Evolutionary conservation across 2,329 filamentous ascomycete genomes (phyloP).

Genomic region (Claviceps purpurea): DNA sequence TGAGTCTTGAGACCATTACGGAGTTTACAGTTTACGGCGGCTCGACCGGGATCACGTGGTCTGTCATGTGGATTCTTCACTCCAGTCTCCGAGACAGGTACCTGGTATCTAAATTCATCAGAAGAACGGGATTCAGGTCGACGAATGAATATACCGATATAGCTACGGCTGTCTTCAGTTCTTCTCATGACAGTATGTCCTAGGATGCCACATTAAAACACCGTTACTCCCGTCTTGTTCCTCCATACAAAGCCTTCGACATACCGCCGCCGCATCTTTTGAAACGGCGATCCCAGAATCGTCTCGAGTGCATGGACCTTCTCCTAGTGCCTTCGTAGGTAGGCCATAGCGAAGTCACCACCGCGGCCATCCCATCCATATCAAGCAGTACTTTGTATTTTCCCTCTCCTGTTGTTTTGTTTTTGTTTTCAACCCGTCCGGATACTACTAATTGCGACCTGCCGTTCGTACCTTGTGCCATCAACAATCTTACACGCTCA

Average conservation of each 20-base stretch:
- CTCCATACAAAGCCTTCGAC: neutral
- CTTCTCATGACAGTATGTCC: neutral
- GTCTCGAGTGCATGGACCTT: slow-evolving; percentile 5
- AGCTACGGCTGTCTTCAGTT: too few relatives aligned
- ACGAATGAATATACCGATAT: too few relatives aligned
- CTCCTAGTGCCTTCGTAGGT: neutral
- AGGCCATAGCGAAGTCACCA: neutral
- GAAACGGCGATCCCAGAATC: slow-evolving; percentile 9
- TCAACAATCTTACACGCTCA: too few relatives aligned
- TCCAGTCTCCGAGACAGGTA: too few relatives aligned
- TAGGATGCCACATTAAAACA: neutral
- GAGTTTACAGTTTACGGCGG: too few relatives aligned
- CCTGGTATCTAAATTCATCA: too few relatives aligned
- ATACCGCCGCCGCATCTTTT: slow-evolving; percentile 1
- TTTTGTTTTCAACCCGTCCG: neutral
- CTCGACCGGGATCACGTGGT: too few relatives aligned
- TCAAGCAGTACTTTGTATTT: neutral
- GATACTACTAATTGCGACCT: too few relatives aligned
- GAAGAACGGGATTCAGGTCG: too few relatives aligned
- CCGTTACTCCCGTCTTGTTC: neutral
- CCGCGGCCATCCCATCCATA: neutral
- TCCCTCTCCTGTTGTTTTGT: neutral
- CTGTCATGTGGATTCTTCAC: neutral
- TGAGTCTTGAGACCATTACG: too few relatives aligned
- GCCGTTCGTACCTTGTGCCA: too few relatives aligned